These are phyloP conservation scores for Pseudoturritis turrita DNA, from an alignment of 345 rosid species.

Conservation along the genomic window DNA sequence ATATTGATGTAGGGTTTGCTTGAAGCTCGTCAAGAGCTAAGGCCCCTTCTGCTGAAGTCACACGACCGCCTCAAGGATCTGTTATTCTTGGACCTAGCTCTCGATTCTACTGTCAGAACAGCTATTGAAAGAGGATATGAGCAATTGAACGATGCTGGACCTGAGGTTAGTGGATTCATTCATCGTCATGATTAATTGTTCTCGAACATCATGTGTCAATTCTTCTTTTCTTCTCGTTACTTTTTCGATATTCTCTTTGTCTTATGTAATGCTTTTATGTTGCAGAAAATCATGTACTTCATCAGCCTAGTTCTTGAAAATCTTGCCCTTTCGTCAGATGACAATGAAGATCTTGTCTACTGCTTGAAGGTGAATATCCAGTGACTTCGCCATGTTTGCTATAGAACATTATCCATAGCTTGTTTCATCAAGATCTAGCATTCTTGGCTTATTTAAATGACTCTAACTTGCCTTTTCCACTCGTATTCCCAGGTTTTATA, in stretches of 20 bases:
- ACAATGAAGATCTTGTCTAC: slow-evolving; percentile 88
- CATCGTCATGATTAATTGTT: not conserved
- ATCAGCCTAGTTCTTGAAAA: slow-evolving; percentile 83
- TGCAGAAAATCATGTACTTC: slow-evolving; percentile 86
- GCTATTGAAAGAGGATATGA: slow-evolving; percentile 94
- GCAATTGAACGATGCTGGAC: slow-evolving; percentile 69
- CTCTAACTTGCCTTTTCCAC: not conserved
- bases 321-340: slow-evolving; percentile 85
- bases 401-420: slow-evolving; percentile 1
- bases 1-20: slow-evolving; percentile 67
- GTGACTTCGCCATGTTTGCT: not conserved
- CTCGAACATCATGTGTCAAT: not conserved
- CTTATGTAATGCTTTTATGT: slow-evolving; percentile 11
- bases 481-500: not conserved
- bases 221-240: not conserved
- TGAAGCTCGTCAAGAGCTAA: slow-evolving; percentile 96
- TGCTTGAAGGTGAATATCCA: slow-evolving; percentile 72
- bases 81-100: slow-evolving; percentile 84
- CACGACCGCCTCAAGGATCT: slow-evolving; percentile 87
- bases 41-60: slow-evolving; percentile 63
- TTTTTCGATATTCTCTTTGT: slow-evolving; percentile 4
- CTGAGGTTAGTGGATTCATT: slow-evolving; percentile 56
- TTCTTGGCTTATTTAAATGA: not conserved
- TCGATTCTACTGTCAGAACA: slow-evolving; percentile 94
- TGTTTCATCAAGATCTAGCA: not conserved